Evolutionary conservation across 306 rosid species (phyloP), one percentile per base, ranked within the genome.

Genomic region (Albizia julibrissin): DNA sequence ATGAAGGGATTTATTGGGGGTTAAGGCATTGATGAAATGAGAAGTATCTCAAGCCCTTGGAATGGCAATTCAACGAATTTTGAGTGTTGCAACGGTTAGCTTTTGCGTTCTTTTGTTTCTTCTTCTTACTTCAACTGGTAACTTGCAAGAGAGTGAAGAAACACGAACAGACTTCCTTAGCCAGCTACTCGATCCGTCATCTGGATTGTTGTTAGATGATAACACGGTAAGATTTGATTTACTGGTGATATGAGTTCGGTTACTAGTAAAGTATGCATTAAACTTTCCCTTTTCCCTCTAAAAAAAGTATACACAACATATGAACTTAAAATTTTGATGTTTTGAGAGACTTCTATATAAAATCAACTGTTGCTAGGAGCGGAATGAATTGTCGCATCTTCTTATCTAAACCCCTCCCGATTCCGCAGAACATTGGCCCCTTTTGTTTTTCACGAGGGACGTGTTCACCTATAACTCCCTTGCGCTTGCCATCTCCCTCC

Each of bases 161-260:
- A 43, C 86, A 67, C 89, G 76, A 68, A 89, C 88, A 76, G 84
- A 83, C 64, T 72, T 88, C 73, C 83, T 90, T 62, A 78, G 77
- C 85, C 93, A 82, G 81, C 76, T 91, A 21, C 88, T 93, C 65
- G 92, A 87, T 85, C 94, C 91, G 5, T 49, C 79, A 16, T 83
- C 91, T 82, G 91, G 90, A 69, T 39, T 86, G 67, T 39, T 86
- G 67, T 76, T 92, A 46, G 84, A 90, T 75, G 79, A 79, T 72
- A 89, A 88, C 75, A 76, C 87, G 97, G 99, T 96, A 79, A 91
- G 94, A 82, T 54, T 81, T 81, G 62, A 43, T 82, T 81, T 72
- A 59, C 82, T 26, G 50, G 31, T 76, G 58, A 56, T 70, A 79
- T 79, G 27, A 9, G 37, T 29, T 24, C 73, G 15, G 74, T 66